Conservation (phyloP, 2,329 filamentous ascomycete species). For the Phyllosticta paracitricarpa region DNA sequence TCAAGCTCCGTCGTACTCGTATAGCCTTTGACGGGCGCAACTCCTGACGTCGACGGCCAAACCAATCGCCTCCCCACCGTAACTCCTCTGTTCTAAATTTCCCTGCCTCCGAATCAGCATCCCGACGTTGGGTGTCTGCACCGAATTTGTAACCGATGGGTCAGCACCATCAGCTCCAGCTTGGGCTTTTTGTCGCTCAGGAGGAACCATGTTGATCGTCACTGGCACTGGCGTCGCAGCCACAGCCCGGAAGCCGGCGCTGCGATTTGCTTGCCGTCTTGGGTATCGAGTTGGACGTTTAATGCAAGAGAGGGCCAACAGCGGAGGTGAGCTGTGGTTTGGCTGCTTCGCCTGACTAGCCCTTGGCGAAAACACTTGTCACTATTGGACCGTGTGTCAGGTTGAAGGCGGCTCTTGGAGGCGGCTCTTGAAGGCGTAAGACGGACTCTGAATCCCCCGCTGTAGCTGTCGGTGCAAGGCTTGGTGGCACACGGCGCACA, state of each 20-base stretch:
- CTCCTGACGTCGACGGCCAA: neutral
- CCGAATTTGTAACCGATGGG: neutral
- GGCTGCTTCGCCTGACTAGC: neutral
- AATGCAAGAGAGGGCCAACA: neutral
- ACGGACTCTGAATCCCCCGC: neutral
- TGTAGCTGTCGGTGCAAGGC: neutral
- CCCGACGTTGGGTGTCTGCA: neutral
- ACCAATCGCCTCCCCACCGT: neutral
- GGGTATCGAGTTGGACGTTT: neutral
- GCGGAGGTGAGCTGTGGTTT: neutral
- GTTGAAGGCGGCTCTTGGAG: neutral
- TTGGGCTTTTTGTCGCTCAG: too few relatives aligned
- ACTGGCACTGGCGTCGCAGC: neutral
- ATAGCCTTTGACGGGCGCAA: neutral
- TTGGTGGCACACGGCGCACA: neutral
- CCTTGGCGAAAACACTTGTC: neutral
- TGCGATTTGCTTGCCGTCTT: neutral
- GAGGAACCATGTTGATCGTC: neutral
- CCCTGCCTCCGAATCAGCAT: neutral
- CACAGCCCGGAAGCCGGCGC: neutral
- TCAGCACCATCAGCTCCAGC: neutral
- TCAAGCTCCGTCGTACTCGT: neutral
- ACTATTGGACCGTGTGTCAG: neutral
- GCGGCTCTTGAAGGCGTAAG: neutral
- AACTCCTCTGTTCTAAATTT: neutral